These are phyloP conservation scores for Leccinum imitatum DNA, from an alignment of 768 basidiomycete genomes.

Conservation along the genomic window DNA sequence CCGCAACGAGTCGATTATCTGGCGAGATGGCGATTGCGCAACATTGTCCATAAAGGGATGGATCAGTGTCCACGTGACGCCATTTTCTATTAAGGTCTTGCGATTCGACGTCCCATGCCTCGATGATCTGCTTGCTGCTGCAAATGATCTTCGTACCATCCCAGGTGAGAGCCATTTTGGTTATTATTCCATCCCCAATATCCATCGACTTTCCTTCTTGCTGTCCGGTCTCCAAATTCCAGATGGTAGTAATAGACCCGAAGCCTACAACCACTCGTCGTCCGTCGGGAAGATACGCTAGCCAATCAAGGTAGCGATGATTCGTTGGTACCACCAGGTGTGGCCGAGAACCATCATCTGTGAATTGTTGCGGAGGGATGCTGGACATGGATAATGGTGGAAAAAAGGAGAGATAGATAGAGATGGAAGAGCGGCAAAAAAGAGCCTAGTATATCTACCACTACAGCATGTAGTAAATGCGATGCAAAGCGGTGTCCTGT, in stretches of 20 bases:
- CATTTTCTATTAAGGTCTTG: background rate
- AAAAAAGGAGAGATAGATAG: too few species aligned
- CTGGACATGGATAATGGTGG: too few species aligned
- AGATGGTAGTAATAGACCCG: background rate
- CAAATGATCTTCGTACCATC: background rate
- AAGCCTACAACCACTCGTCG: background rate
- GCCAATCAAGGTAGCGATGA: background rate
- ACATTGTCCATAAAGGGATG: background rate
- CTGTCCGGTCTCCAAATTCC: constrained; percentile 5
- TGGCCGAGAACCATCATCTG: background rate
- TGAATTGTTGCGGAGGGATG: background rate
- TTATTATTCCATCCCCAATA: background rate
- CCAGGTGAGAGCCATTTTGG: background rate
- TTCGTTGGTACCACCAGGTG: background rate
- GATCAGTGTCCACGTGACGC: background rate
- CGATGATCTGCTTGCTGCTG: background rate
- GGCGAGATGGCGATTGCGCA: background rate
- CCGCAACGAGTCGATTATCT: background rate
- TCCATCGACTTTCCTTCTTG: constrained; percentile 3
- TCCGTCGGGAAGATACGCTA: constrained; percentile 10
- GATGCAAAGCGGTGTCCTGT: too few species aligned
- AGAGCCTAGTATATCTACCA: too few species aligned
- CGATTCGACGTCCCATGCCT: background rate
- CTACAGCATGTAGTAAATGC: too few species aligned
- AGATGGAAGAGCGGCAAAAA: too few species aligned